Conservation (phyloP, 1,284 basidiomycete genomes). For the Testicularia cyperi region DNA sequence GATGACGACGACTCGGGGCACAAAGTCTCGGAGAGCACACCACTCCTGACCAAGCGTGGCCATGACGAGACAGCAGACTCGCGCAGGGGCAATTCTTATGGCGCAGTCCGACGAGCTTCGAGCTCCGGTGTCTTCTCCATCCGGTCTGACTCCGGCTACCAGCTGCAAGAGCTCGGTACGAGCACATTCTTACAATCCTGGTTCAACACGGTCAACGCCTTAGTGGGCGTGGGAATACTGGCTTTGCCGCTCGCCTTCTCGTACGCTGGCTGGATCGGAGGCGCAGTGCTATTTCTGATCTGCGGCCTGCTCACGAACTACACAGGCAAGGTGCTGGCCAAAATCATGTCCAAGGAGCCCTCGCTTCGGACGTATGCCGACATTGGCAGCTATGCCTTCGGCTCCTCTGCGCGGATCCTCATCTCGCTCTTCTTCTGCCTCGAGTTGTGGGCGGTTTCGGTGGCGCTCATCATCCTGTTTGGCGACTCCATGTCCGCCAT, state of each 20-base stretch:
- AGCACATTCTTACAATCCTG: constrained; percentile 55
- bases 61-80: not conserved
- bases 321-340: constrained; percentile 57
- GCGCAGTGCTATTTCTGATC: constrained; percentile 44
- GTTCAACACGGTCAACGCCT: constrained; percentile 59
- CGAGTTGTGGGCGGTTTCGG: constrained; percentile 55
- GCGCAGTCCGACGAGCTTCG: constrained; percentile 7
- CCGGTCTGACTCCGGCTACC: constrained; percentile 11
- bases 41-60: no score
- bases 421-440: constrained; percentile 55
- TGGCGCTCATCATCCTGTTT: constrained; percentile 56
- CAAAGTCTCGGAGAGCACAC: constrained; percentile 9
- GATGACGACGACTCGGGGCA: constrained; percentile 12
- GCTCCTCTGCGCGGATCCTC: constrained; percentile 42
- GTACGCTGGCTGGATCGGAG: constrained; percentile 49
- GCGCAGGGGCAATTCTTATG: no score
- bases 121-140: constrained; percentile 9
- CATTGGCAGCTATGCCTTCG: constrained; percentile 57
- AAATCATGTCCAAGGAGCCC: constrained; percentile 54
- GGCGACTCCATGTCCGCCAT: constrained; percentile 51
- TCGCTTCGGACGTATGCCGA: constrained; percentile 55
- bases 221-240: constrained; percentile 57
- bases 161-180: constrained; percentile 21
- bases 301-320: constrained; percentile 56
- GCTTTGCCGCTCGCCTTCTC: constrained; percentile 55